Evolutionary conservation across 257 asterid genomes (phyloP), one percentile per base, ranked within the genome.

Genomic region (Penstemon davidsonii): DNA sequence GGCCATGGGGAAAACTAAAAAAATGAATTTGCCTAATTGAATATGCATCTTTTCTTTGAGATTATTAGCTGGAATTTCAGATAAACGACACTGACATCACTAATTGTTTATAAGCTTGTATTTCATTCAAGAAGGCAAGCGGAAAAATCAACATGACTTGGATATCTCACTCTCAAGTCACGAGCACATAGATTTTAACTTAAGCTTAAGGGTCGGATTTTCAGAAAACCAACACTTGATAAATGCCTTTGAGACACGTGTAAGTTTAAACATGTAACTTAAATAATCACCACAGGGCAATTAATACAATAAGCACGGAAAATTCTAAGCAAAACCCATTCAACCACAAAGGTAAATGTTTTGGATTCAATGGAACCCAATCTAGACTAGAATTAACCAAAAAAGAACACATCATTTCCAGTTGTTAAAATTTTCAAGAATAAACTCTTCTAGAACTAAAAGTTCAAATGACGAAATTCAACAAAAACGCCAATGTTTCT

Each of bases 221-320:
- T 66, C 61, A n/a, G 12, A 64, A 51, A 3, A n/a, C 7, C 43
- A 15, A 15, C 18, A 15, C 18, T 15, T 15, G 18, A 15, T 25
- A 25, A 25, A 25, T 25, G 33, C 33, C 33, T 25, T 25, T 25
- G 33, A 25, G 33, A 25, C 33, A 25, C 33, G 1, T 25, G 33
- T 25, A 25, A 25, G 33, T 25, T 25, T 25, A 25, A 43, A 50
- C 15, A 55, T 15, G 62, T 25, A 33, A 33, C 11, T 7, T 19
- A 42, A 43, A 39, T 61, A 25, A 25, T 25, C 44, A 33, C 56
- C 45, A 64, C 55, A 57, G 25, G 43, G n/a, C 67, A 50, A 49
- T 42, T 13, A 54, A 36, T 13, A 43, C 70, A 60, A 44, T 56
- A 47, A 36, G 19, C 54, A 51, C 1, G 33, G 33, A 25, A 25